Evolutionary conservation across 1,139 yeast genomes (phyloP).

Genomic region (Yamadazyma dushanensis): DNA sequence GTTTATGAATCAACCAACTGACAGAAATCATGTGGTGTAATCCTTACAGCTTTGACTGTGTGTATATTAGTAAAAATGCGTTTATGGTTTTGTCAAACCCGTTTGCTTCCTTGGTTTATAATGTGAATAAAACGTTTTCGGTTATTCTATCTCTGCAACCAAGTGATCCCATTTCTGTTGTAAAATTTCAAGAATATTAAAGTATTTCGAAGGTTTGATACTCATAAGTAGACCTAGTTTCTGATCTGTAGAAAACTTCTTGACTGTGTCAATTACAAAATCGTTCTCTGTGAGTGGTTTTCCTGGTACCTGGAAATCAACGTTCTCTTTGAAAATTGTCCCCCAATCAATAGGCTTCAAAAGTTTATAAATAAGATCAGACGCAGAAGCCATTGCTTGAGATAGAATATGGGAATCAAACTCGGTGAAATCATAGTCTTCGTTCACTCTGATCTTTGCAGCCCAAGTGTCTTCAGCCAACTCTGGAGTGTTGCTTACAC

Average conservation of each 20-base stretch:
- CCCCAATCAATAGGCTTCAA: constrained; percentile 29
- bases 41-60: background rate
- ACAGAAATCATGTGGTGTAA: constrained; percentile 29
- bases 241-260: constrained; percentile 22
- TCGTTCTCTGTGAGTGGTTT: constrained; percentile 15
- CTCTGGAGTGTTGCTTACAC: constrained; percentile 26
- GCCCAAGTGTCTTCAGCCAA: constrained; percentile 49
- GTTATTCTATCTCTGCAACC: background rate
- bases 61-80: constrained; percentile 1
- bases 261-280: constrained; percentile 13
- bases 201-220: constrained; percentile 8
- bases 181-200: constrained; percentile 15
- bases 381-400: constrained; percentile 31
- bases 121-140: background rate
- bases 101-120: constrained; percentile 1
- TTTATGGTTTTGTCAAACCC: background rate
- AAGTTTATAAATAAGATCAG: constrained; percentile 28
- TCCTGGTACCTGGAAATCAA: constrained; percentile 15
- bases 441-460: constrained; percentile 48
- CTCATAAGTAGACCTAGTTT: constrained; percentile 22
- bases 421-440: constrained; percentile 44
- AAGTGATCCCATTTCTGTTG: constrained; percentile 23
- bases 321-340: constrained; percentile 13
- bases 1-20: constrained; percentile 30
- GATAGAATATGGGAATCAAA: constrained; percentile 38